phyloP scores from a whole-genome alignment of 2,329 filamentous ascomycete species.

The Arthrobotrys entomopaga region DNA sequence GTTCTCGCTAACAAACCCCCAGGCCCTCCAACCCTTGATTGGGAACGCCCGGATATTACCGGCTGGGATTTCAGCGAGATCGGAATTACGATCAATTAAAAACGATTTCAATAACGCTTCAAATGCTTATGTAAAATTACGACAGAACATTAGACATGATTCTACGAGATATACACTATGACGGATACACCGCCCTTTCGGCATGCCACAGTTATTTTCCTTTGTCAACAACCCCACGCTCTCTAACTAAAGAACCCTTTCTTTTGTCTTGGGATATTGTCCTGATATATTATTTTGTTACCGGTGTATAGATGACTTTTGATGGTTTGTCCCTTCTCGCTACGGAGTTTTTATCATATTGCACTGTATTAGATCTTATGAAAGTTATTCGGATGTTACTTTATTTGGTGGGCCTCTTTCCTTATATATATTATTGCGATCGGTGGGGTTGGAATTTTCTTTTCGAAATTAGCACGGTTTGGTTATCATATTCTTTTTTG shows the following conservation, averaged over 20 bases:
- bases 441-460: neutral
- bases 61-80: constrained; percentile 55
- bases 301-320: constrained; percentile 21
- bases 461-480: neutral
- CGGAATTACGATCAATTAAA: constrained; percentile 48
- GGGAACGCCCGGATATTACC: constrained; percentile 37
- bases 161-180: neutral
- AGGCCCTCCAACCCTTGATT: constrained; percentile 47
- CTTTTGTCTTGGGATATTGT: constrained; percentile 6
- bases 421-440: constrained; percentile 5
- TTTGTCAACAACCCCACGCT: constrained; percentile 22
- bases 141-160: constrained; percentile 25
- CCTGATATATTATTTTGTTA: constrained; percentile 11
- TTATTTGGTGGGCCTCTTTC: constrained; percentile 6
- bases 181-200: constrained; percentile 52
- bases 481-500: constrained; percentile 8
- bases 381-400: neutral
- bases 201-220: constrained; percentile 27
- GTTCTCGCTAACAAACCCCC: constrained; percentile 3
- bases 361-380: constrained; percentile 24
- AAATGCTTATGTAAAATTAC: constrained; percentile 38
- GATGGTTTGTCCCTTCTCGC: constrained; percentile 8
- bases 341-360: constrained; percentile 30
- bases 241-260: constrained; percentile 14
- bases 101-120: neutral